A percentile compares a stretch with the other conserved stretches of the same genome.
These are phyloP conservation scores for Piper betle DNA, from an alignment of 164 flowering plant species.

Conservation along the genomic window DNA sequence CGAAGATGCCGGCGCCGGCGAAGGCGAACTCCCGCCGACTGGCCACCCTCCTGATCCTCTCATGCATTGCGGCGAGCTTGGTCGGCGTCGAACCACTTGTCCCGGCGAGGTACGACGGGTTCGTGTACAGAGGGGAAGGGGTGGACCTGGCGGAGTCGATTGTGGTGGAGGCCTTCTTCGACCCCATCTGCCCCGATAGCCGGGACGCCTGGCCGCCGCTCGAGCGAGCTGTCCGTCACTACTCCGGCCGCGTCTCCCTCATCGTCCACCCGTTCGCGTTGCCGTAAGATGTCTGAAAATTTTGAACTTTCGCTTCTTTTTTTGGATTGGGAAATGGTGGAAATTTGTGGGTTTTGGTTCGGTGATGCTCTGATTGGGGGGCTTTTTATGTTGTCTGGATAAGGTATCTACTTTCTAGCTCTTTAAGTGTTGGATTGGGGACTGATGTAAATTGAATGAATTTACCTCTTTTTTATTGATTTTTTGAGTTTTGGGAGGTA, in stretches of 20 bases:
- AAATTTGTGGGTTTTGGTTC: not conserved
- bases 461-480: too few species aligned
- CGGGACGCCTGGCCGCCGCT: slow-evolving; percentile 79
- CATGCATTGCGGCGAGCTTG: not conserved
- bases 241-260: slow-evolving; percentile 38
- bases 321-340: not conserved
- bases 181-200: slow-evolving; percentile 83
- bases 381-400: too few species aligned
- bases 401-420: too few species aligned
- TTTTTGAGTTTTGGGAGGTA: too few species aligned
- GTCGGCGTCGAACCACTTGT: slow-evolving; percentile 12
- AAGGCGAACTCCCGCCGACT: not conserved
- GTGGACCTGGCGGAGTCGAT: slow-evolving; percentile 18
- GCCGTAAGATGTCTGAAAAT: slow-evolving; percentile 39
- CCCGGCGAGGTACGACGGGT: slow-evolving; percentile 60
- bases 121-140: slow-evolving; percentile 30
- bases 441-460: too few species aligned
- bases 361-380: too few species aligned
- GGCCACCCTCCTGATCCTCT: not conserved
- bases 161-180: slow-evolving; percentile 67
- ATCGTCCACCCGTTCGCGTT: slow-evolving; percentile 61
- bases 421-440: too few species aligned
- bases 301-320: not conserved
- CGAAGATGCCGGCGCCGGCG: not conserved
- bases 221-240: slow-evolving; percentile 36